Percentiles rank a stretch among this genome's conserved stretches.
Evolutionary conservation across 1,284 basidiomycete species (phyloP).

Genomic region (Phellinidium pouzarii): DNA sequence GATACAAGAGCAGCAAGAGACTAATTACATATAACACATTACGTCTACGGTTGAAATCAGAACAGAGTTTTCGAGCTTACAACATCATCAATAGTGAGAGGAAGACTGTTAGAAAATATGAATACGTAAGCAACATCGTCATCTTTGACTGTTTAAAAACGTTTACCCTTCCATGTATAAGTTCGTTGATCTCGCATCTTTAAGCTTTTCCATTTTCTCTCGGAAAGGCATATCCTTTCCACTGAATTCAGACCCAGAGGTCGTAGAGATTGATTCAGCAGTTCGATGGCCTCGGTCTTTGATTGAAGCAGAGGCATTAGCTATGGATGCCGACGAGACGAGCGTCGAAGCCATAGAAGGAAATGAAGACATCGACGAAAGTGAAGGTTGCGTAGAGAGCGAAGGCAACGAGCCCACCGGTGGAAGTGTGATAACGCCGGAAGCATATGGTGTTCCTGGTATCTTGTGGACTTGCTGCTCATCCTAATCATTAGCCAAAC

Average conservation of each 20-base stretch:
- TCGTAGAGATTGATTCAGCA: slow-evolving; percentile 13
- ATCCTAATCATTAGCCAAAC: background rate
- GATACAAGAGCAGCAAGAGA: slow-evolving; percentile 22
- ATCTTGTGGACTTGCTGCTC: slow-evolving; percentile 26
- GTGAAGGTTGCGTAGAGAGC: slow-evolving; percentile 11
- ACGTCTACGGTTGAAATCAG: background rate
- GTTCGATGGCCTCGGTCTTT: slow-evolving; percentile 2
- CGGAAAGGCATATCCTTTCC: slow-evolving; percentile 15
- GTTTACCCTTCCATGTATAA: slow-evolving; percentile 24
- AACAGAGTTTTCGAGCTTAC: slow-evolving; percentile 2
- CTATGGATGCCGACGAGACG: slow-evolving; percentile 9
- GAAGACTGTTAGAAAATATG: slow-evolving; percentile 17
- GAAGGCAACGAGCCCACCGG: slow-evolving; percentile 10
- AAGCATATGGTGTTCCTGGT: slow-evolving; percentile 21
- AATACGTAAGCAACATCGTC: background rate
- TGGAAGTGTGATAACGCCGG: slow-evolving; percentile 16
- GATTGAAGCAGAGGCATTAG: slow-evolving; percentile 3
- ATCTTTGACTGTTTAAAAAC: background rate
- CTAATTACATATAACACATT: slow-evolving; percentile 8
- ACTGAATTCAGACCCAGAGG: slow-evolving; percentile 12
- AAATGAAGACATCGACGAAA: slow-evolving; percentile 11
- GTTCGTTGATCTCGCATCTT: slow-evolving; percentile 20
- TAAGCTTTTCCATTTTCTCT: slow-evolving; percentile 20
- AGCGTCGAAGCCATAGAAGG: slow-evolving; percentile 14
- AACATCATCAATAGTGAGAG: slow-evolving; percentile 21